These are phyloP conservation scores for Cordyceps fumosorosea DNA, from an alignment of 2,329 filamentous ascomycete species.

Conservation along the genomic window DNA sequence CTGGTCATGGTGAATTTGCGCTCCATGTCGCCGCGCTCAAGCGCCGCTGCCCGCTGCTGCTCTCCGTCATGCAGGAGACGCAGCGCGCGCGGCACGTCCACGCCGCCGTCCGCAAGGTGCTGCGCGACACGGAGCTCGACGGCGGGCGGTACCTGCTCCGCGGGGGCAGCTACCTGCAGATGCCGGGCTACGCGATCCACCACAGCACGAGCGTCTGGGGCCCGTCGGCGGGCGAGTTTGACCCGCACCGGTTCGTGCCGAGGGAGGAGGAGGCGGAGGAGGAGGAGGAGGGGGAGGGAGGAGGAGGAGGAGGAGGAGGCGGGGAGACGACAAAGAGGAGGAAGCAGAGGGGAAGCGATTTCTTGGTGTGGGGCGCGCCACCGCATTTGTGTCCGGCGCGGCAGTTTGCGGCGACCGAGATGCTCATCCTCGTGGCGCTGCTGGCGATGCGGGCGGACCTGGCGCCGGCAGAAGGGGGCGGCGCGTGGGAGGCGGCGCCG, in stretches of 20 bases:
- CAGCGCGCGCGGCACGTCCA: constrained; percentile 23
- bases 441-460: constrained; percentile 15
- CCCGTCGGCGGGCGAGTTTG: constrained; percentile 21
- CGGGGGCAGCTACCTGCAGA: constrained; percentile 27
- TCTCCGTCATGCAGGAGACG: constrained; percentile 31
- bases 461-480: neutral
- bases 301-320: neutral
- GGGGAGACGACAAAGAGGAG: too few species aligned
- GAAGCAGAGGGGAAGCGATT: neutral
- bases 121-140: constrained; percentile 26
- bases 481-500: neutral
- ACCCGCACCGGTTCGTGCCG: constrained; percentile 25
- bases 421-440: constrained; percentile 19
- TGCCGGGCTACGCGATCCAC: constrained; percentile 28
- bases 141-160: constrained; percentile 29
- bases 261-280: neutral
- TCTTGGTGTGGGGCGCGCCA: constrained; percentile 23
- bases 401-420: constrained; percentile 24
- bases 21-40: constrained; percentile 29
- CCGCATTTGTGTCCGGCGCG: constrained; percentile 25
- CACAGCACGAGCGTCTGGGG: constrained; percentile 28
- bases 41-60: constrained; percentile 26
- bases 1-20: constrained; percentile 3
- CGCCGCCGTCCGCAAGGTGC: constrained; percentile 25
- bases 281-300: neutral